Percentiles rank a stretch among this genome's conserved stretches.
Evolutionary conservation across 192 early-diverging fungal genomes (phyloP).

Genomic region (Entomortierella parvispora): DNA sequence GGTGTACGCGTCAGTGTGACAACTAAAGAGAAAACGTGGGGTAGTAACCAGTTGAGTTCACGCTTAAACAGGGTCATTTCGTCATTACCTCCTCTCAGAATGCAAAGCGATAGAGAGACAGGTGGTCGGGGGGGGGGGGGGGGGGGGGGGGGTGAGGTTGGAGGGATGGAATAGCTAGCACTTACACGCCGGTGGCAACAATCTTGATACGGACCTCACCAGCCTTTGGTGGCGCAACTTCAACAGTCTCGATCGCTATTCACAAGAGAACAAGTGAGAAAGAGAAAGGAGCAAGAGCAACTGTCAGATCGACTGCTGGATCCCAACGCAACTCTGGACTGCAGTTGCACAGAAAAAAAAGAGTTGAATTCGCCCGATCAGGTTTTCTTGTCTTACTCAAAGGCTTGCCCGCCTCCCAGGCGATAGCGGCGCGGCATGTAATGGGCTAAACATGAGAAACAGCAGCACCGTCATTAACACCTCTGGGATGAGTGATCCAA

Average conservation of each 20-base stretch:
- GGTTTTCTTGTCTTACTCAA: too few species aligned
- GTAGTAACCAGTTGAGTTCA: too few species aligned
- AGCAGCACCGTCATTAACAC: neutral
- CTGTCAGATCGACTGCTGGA: neutral
- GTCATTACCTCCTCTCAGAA: neutral
- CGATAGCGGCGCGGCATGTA: slow-evolving; percentile 92
- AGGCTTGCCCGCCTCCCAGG: slow-evolving; percentile 94
- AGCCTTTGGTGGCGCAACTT: slow-evolving; percentile 93
- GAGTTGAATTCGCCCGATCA: too few species aligned
- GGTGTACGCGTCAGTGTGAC: slow-evolving; percentile 98
- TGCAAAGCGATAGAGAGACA: neutral
- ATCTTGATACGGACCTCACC: slow-evolving; percentile 97
- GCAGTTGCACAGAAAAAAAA: neutral
- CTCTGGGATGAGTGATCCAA: too few species aligned
- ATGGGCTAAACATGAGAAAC: slow-evolving; percentile 54
- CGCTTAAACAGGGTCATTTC: slow-evolving; percentile 27
- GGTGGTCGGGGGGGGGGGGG: too few species aligned
- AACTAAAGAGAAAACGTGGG: slow-evolving; percentile 44
- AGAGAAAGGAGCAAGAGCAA: neutral
- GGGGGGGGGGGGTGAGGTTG: too few species aligned
- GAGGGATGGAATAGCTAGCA: slow-evolving; percentile 4
- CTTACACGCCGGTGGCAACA: slow-evolving; percentile 86
- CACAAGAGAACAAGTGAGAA: too few species aligned
- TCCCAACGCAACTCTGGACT: slow-evolving; percentile 4
- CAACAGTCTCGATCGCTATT: slow-evolving; percentile 89